phyloP scores from a whole-genome alignment of 179 eudicot species.

The Silene coronaria region DNA sequence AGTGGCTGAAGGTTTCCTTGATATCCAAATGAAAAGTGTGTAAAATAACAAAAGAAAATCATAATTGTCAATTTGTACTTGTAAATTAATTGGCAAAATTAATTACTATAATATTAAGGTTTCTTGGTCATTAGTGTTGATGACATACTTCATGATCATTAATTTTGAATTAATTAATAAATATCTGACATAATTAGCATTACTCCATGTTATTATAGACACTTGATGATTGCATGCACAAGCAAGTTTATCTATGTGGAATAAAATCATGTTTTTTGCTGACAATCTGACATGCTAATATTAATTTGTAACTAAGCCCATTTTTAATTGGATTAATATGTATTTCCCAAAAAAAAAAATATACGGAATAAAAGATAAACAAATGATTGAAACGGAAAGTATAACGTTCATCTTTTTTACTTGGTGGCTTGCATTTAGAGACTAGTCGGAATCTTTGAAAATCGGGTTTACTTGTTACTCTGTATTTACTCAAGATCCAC shows the following conservation, averaged over 20 bases:
- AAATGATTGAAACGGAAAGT: too few species aligned
- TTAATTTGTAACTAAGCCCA: neutral
- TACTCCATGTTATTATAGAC: neutral
- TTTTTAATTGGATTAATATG: neutral
- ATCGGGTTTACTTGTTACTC: too few species aligned
- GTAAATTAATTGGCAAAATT: neutral
- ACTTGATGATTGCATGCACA: neutral
- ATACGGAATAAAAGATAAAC: too few species aligned
- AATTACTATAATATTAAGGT: conserved; percentile 6
- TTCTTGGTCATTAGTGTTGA: conserved; percentile 22
- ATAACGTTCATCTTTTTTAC: too few species aligned
- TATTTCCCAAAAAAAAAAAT: too few species aligned
- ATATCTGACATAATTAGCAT: conserved; percentile 7
- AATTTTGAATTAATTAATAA: conserved; percentile 14
- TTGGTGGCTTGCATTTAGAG: too few species aligned
- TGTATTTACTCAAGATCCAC: too few species aligned
- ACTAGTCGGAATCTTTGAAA: too few species aligned
- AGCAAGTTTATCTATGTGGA: conserved; percentile 9
- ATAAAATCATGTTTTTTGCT: neutral
- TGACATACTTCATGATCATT: conserved; percentile 21
- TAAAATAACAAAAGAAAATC: too few species aligned
- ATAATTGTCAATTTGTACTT: neutral
- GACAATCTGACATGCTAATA: neutral
- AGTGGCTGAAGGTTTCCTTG: too few species aligned
- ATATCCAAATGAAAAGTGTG: neutral